Base-by-base conservation (phyloP, 2,329 filamentous ascomycete species). In the Exserohilum turcica region DNA sequence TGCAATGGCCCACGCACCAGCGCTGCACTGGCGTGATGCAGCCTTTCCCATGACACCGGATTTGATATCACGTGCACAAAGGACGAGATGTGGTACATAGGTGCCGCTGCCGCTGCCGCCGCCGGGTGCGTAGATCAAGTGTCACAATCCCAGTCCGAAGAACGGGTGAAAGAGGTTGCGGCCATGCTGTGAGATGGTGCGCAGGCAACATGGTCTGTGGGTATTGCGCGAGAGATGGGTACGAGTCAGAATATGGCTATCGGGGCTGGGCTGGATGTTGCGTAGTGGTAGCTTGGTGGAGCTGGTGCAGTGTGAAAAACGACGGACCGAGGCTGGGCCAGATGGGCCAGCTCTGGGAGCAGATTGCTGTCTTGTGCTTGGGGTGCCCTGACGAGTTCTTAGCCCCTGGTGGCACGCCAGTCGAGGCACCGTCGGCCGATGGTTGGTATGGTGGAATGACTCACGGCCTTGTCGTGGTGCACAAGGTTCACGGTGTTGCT, bases 241-340 rank as follows among this genome's bases (percentile, higher is more conserved):
- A n/a, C 42, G 19, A 43, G 48, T 46, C 33, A 43, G 44, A 43
- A 51, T 46, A 13, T 35, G 27, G 37, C 36, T 21, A 15, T 18
- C 29, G 29, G 44, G 19, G 35, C 48, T 40, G n/a, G n/a, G 29
- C 44, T 40, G 15, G 9, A 46, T 33, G 28, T 39, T 47, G 48
- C 19, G 43, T 47, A n/a, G n/a, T n/a, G n/a, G n/a, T n/a, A 46
- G 42, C 12, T 46, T 38, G 29, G 44, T 51, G 48, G 48, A 47
- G 48, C 42, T 51, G 32, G 27, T 27, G 32, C 18, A 13, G 27
- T 18, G 13, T 38, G 38, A 29, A 53, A 53, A 31, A 43, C 21
- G 21, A 24, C 4, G 13, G 32, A 37, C 44, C 24, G 29, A 48
- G 33, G 31, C 42, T 35, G 42, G 7, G 13, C 32, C 7, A 35